Conservation (phyloP, 768 basidiomycete species). For the Tylopilus plumbeoviolaceoides region DNA sequence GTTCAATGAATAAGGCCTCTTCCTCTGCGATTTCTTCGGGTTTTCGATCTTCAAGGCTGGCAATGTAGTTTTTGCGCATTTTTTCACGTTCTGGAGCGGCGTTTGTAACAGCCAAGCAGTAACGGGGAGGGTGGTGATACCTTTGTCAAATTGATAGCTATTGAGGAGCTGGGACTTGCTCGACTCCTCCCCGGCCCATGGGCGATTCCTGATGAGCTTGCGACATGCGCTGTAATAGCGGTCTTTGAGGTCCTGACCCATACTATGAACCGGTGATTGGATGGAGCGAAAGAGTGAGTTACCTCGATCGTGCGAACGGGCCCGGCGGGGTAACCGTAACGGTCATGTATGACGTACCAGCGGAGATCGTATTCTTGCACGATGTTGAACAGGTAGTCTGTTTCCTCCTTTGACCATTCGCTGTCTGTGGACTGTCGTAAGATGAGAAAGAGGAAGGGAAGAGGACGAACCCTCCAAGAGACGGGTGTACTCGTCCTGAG, state of each 20-base stretch:
- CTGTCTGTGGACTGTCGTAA: slow-evolving; percentile 43
- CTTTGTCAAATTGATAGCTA: slow-evolving; percentile 85
- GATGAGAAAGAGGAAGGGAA: not conserved
- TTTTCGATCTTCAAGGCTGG: slow-evolving; percentile 84
- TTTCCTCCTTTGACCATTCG: slow-evolving; percentile 92
- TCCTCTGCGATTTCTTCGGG: slow-evolving; percentile 90
- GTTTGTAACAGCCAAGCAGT: not conserved
- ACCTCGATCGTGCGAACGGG: slow-evolving; percentile 68
- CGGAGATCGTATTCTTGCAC: slow-evolving; percentile 80
- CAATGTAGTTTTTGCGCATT: slow-evolving; percentile 83
- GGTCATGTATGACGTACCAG: slow-evolving; percentile 87
- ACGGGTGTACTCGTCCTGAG: slow-evolving; percentile 83
- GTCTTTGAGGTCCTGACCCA: slow-evolving; percentile 75
- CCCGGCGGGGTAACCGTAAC: slow-evolving; percentile 73
- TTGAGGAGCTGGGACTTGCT: slow-evolving; percentile 62
- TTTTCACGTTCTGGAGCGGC: slow-evolving; percentile 68
- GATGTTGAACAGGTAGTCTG: slow-evolving; percentile 83
- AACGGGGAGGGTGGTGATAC: slow-evolving; percentile 32
- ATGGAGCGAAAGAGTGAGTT: not conserved
- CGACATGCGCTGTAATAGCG: slow-evolving; percentile 91
- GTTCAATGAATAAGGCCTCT: slow-evolving; percentile 89
- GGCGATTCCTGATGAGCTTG: slow-evolving; percentile 77
- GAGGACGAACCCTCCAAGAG: slow-evolving; percentile 60
- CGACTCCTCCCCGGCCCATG: slow-evolving; percentile 80
- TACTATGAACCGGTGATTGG: not conserved